These are phyloP conservation scores for Penicillium sclerotigenum DNA, from an alignment of 2,329 filamentous ascomycete species.

Conservation along the genomic window DNA sequence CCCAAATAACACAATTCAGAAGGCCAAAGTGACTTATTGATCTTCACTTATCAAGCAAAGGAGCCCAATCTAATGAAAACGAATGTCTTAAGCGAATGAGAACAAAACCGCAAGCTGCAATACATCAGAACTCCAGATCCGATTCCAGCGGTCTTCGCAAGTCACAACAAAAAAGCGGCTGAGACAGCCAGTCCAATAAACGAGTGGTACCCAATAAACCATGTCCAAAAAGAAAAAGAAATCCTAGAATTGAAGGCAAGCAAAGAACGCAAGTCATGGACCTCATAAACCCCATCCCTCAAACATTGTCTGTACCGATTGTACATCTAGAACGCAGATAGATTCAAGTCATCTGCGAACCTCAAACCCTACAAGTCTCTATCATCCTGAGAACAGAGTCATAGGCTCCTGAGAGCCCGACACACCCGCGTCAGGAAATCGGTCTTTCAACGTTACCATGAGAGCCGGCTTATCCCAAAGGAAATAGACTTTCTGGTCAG, in stretches of 20 bases:
- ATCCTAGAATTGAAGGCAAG: neutral
- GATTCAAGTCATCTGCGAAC: neutral
- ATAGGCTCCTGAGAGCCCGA: neutral
- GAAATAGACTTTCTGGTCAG: conserved; percentile 22
- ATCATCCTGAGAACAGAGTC: neutral
- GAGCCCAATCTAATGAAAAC: neutral
- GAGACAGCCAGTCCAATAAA: neutral
- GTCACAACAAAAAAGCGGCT: neutral
- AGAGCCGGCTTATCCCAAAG: conserved; percentile 30
- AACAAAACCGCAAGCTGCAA: neutral
- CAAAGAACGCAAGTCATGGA: neutral
- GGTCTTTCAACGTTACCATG: conserved; percentile 15
- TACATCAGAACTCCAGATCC: neutral
- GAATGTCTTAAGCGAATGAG: neutral
- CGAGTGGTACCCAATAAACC: neutral
- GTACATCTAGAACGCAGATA: neutral
- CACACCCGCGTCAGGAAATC: neutral
- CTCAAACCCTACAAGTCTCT: neutral
- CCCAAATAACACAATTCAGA: neutral
- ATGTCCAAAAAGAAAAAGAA: neutral
- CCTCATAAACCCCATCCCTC: neutral
- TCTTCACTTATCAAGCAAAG: neutral
- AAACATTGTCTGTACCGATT: neutral
- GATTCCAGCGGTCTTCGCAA: neutral
- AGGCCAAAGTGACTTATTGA: neutral